Evolutionary conservation across 192 early-diverging fungal species (phyloP), one percentile per base, ranked within the genome.

Genomic region (Paraglomus brasilianum): DNA sequence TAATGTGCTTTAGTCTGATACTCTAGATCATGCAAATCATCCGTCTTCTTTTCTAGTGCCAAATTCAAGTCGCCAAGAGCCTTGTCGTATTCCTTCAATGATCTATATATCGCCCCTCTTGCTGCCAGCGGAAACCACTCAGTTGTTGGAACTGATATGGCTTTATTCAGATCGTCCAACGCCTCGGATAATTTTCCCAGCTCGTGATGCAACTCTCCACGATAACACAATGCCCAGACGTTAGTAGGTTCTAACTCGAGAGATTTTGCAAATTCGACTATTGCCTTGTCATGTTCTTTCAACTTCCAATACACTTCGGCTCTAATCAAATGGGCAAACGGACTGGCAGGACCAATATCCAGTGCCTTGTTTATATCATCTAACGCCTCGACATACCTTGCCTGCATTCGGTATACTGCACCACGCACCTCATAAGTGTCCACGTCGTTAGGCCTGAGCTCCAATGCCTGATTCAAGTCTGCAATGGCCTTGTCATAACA

Each of bases 81-180:
- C 13, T 66, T 30, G 10, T n/a, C 13, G 8, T 66, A 51, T 44
- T 8, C 38, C 41, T 49, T 39, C 19, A 66, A 17, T 13, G 64
- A 49, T 49, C 64, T 46, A 39, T 40, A 66, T 51, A 66, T 8
- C 3, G 64, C 64, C 4, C 64, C 64, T 40, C 64, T 21, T n/a
- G 43, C 4, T 9, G 64, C 46, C 38, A 66, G 22, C 10, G 64
- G 64, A 13, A 44, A 66, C 22, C 64, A 49, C 30, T 43, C 30
- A 11, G 15, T 30, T 11, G 53, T 11, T 10, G 17, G 17, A 2
- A 21, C 36, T 1, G 53, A 56, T 56, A 56, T 30, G 36, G 19
- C 36, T 22, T 6, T 56, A 30, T 56, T 22, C 10, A 56, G 6
- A 21, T 56, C 53, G 17, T 56, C 36, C 1, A 56, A 17, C 17